Base-by-base conservation (phyloP, 2,329 filamentous ascomycete genomes). In the Aspergillus alliaceus region DNA sequence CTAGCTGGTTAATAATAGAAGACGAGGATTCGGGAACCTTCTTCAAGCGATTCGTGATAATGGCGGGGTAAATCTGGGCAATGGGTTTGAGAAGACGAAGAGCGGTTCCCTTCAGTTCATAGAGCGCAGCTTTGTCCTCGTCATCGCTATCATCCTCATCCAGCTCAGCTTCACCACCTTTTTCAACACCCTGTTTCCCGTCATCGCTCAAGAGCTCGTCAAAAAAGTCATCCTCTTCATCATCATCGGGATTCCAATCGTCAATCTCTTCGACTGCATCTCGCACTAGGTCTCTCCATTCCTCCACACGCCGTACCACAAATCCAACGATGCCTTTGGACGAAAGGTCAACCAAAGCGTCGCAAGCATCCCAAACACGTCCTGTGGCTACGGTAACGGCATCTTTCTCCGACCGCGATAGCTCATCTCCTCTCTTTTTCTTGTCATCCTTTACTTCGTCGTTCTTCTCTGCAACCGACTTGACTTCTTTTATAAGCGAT, bases 181-280 rank as follows among this genome's bases (percentile, higher is more conserved):
- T 55, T 5, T 62, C 62, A 27, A 64, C 59, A 2, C 67, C 63
- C 3, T 56, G 58, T 18, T 66, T 61, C 6, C 63, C 66, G 18
- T 73, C 68, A 32, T 72, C 70, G 20, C 65, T 69, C 34, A 74
- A 59, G 37, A 72, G 53, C n/a, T 75, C 70, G 51, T 76, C 73
- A 48, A 77, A 75, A 55, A 77, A 75, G 1, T 86, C 86, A 0
- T 86, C 86, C 3, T 85, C 84, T 0, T 83, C 82, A 9, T 85
- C 82, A 9, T 85, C 83, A 66, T 91, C 89, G 1, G 91, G 89
- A 20, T 88, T 86, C 91, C 93, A 97, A 65, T 93, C 91, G 70
- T 91, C 90, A 62, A 97, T 74, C 76, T 97, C 93, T 60, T 90
- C 85, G 64, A 96, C 84, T 0, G 91, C 89, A 76, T 97, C 93